Conservation (phyloP, 768 basidiomycete species). For the Suillus clintonianus region DNA sequence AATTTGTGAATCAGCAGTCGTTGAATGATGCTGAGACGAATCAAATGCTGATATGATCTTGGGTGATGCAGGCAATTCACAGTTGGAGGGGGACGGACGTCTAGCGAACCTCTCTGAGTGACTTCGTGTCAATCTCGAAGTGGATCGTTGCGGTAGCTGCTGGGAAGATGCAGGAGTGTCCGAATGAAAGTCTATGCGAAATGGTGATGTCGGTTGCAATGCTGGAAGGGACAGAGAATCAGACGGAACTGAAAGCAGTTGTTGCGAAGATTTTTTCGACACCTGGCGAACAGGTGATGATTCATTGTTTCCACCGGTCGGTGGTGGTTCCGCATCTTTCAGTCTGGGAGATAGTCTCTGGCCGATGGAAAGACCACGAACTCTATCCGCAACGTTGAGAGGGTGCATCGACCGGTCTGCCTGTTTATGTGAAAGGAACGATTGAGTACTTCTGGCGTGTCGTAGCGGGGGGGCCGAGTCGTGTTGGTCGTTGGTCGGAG, state of each 20-base stretch:
- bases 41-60: slow-evolving; percentile 6
- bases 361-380: slow-evolving; percentile 61
- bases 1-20: slow-evolving; percentile 17
- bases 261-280: slow-evolving; percentile 54
- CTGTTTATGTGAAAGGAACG: slow-evolving; percentile 16
- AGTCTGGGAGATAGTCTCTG: slow-evolving; percentile 44
- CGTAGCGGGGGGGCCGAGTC: slow-evolving; percentile 34
- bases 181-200: slow-evolving; percentile 35
- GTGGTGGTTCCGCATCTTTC: slow-evolving; percentile 44
- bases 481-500: slow-evolving; percentile 9
- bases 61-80: slow-evolving; percentile 15
- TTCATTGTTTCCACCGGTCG: slow-evolving; percentile 21
- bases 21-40: slow-evolving; percentile 15
- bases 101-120: slow-evolving; percentile 39
- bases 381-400: slow-evolving; percentile 4
- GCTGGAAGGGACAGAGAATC: slow-evolving; percentile 38
- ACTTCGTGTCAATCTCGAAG: slow-evolving; percentile 42
- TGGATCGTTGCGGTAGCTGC: slow-evolving; percentile 20
- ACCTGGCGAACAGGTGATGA: slow-evolving; percentile 39
- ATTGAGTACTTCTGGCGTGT: slow-evolving; percentile 55
- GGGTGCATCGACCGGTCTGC: not conserved
- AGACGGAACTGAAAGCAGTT: slow-evolving; percentile 30
- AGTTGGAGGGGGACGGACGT: slow-evolving; percentile 10
- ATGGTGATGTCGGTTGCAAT: slow-evolving; percentile 46
- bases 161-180: slow-evolving; percentile 14